These are phyloP conservation scores for Ehretia macrophylla DNA, from an alignment of 257 asterid genomes.

Conservation along the genomic window DNA sequence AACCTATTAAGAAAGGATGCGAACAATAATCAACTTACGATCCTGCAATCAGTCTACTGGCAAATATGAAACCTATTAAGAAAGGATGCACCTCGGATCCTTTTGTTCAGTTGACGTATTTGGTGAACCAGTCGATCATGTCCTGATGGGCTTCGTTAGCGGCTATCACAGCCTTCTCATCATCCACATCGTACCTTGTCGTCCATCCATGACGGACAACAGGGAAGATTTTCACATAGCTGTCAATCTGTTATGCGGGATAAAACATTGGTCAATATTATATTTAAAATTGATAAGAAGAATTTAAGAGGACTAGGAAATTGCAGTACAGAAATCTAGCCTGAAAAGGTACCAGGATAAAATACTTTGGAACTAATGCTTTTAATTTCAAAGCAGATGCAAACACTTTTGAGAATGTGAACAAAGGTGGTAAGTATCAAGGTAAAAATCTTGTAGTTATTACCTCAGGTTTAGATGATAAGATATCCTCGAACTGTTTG, in stretches of 20 bases:
- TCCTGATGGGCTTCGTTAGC: conserved; percentile 53
- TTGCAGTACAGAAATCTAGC: not conserved
- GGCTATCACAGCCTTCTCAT: conserved; percentile 37
- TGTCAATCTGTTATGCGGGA: conserved; percentile 26
- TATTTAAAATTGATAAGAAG: not conserved
- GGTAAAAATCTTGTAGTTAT: not conserved
- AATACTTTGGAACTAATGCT: not conserved
- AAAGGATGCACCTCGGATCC: not conserved
- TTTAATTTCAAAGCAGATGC: not conserved
- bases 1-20: not conserved
- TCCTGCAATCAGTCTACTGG: not conserved
- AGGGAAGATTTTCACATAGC: conserved; percentile 44
- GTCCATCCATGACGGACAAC: conserved; percentile 59
- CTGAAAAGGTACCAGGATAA: too few relatives aligned
- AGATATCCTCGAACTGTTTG: conserved; percentile 38
- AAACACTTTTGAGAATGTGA: too few relatives aligned
- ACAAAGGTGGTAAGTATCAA: too few relatives aligned
- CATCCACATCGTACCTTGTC: conserved; percentile 40
- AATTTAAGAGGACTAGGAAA: not conserved
- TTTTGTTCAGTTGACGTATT: conserved; percentile 28
- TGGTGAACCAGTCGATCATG: conserved; percentile 44
- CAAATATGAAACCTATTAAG: not conserved
- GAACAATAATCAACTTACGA: not conserved
- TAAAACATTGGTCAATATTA: not conserved
- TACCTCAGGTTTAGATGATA: conserved; percentile 51